Conservation (phyloP, 345 rosid species). For the Lepidium aucheri region DNA sequence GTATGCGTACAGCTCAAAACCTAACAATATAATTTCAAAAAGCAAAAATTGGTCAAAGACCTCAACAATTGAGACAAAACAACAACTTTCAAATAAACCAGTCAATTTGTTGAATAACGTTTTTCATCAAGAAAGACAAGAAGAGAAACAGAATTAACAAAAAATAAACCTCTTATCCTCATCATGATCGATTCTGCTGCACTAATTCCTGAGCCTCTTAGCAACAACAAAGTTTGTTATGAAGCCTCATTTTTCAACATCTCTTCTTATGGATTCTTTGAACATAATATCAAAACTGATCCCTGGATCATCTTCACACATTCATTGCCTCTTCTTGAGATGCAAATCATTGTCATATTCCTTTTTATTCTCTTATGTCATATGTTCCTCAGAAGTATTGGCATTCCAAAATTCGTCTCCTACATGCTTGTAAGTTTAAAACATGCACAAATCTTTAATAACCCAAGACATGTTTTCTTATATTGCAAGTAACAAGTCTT, state of each 20-base stretch:
- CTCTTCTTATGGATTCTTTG: constrained; percentile 19
- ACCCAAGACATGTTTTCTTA: background rate
- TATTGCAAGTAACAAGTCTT: background rate
- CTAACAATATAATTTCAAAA: background rate
- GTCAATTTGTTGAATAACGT: background rate
- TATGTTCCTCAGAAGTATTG: constrained; percentile 16
- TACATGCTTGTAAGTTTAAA: constrained; percentile 27
- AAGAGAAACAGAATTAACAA: background rate
- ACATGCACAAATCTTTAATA: background rate
- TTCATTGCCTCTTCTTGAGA: constrained; percentile 28
- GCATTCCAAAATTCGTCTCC: constrained; percentile 21
- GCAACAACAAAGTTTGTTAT: background rate
- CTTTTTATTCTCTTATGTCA: background rate
- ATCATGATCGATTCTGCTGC: background rate
- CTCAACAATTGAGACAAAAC: background rate
- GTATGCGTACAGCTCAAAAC: background rate
- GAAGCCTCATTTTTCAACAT: constrained; percentile 11
- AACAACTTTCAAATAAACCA: background rate
- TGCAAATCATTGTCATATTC: constrained; percentile 16
- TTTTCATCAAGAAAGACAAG: background rate
- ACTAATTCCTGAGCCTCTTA: background rate
- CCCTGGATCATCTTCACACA: constrained; percentile 11
- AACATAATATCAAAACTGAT: background rate
- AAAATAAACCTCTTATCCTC: background rate
- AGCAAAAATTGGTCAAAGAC: background rate